Evolutionary conservation across 1,284 basidiomycete species (phyloP), one percentile per base, ranked within the genome.

Genomic region (Rhizopogon parksii): DNA sequence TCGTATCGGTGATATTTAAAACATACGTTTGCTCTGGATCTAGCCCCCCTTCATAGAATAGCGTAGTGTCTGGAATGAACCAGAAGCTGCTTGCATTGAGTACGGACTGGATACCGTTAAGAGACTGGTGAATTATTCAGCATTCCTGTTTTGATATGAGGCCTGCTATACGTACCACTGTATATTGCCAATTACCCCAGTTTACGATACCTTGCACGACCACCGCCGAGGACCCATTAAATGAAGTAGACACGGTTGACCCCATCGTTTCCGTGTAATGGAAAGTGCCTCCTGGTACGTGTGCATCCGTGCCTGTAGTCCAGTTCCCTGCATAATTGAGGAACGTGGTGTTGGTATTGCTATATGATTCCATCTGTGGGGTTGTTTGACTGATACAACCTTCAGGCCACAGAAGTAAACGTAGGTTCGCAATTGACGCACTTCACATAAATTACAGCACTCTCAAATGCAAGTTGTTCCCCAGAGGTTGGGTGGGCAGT

Each of bases 211-310:
- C 51, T 35, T 49, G 35, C 56, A 56, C 37, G 65, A 62, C 42
- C 59, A 65, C 46, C 62, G 66, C 46, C 53, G 52, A 25, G 38
- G 57, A 47, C 52, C 58, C 45, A 52, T 56, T 49, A 35, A 54
- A 50, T 36, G 38, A 24, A 3, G 58, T 68, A n/a, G 69, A 70
- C 17, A 40, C 58, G 12, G 60, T 57, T 19, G 50, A 40, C 19
- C 49, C 34, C 9, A 66, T 75, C 69, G 62, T 38, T 70, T 72
- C 32, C 70, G 76, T 61, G 65, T 71, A 30, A 57, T 67, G 47
- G 71, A 74, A 55, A 37, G 68, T 56, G 12, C 42, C 32, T 42
- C 35, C 46, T 40, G 67, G 68, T 12, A 70, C 57, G 34, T 61
- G 59, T 6, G 34, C 35, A 30, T 57, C 53, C 11, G 42, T 56